Base-by-base conservation (phyloP, 1,284 basidiomycete genomes). In the Puccinia sorghi region DNA sequence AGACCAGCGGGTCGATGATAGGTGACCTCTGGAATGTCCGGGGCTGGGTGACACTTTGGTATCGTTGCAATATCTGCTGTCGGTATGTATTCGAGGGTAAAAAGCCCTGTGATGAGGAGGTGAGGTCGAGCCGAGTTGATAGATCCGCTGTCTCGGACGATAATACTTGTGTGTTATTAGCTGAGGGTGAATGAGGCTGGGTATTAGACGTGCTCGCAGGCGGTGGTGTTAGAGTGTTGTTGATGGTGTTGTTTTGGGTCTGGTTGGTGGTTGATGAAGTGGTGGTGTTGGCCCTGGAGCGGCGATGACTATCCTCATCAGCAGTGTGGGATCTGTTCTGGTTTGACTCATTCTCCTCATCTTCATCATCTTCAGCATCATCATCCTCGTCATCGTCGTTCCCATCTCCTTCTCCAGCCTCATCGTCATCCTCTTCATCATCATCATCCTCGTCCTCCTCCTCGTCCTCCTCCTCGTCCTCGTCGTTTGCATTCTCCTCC, bases 1-100 rank as follows among this genome's bases (percentile, higher is more conserved):
- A 94, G 81, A 92, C 93, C 80, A 96, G 89, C 17, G 95, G 94
- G 85, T 97, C 94, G n/a, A 97, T 91, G 13, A 61, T 37, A 12
- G 75, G 75, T 27, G 66, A 15, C 48, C 57, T 70, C 20, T 57
- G 4, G 81, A 80, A 73, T 83, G 83, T 25, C 80, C 82, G 46
- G 46, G 75, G 75, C 32, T 50, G 39, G 17, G 66, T 70, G 3
- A 70, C 75, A 25, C 22, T 56, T 12, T 48, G 32, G 25, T 54
- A 41, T 15, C 75, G 64, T 37, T 67, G 25, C 20, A 59, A 20
- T 41, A 77, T 64, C 32, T 56, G 75, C n/a, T 43, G 46, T 39
- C 15, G 32, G 56, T 77, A 77, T 20, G 75, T 69, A 41, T 50
- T 61, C 8, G 74, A 7, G 37, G 39, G 54, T 56, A 25, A n/a